A percentile compares a stretch with the other conserved stretches of the same genome.
These are phyloP conservation scores for Nitzschia sp. DNA, from an alignment of 108 stramenopile genomes.

Conservation along the genomic window DNA sequence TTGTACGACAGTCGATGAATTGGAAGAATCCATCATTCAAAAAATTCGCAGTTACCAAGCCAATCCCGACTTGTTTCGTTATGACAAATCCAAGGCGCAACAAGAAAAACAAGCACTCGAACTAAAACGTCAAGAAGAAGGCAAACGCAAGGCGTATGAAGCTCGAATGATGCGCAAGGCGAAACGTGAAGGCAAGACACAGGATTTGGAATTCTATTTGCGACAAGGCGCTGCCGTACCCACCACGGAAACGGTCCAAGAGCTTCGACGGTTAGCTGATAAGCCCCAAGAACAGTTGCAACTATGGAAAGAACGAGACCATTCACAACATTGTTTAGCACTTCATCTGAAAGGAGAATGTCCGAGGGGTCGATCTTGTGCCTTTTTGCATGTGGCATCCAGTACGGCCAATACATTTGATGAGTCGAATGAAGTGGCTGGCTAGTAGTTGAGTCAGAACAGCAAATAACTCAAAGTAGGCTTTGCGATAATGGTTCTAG, in stretches of 20 bases:
- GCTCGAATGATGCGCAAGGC: conserved; percentile 93
- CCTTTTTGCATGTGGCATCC: conserved; percentile 85
- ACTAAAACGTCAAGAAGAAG: conserved; percentile 71
- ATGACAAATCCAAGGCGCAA: conserved; percentile 72
- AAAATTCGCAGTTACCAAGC: conserved; percentile 58
- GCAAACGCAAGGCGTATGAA: conserved; percentile 88
- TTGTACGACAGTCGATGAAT: conserved; percentile 52
- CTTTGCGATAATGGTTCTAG: too few relatives aligned
- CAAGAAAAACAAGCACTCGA: conserved; percentile 70
- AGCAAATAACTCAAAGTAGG: too few relatives aligned
- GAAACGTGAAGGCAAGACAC: conserved; percentile 84
- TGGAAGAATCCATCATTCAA: conserved; percentile 54
- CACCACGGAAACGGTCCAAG: conserved; percentile 45
- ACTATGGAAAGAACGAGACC: conserved; percentile 77
- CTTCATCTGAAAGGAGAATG: conserved; percentile 76
- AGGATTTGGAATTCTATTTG: conserved; percentile 78
- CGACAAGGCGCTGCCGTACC: conserved; percentile 83
- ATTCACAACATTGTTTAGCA: conserved; percentile 87
- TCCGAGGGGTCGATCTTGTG: conserved; percentile 77
- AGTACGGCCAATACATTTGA: conserved; percentile 50
- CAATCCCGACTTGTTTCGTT: conserved; percentile 70
- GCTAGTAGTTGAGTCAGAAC: conserved; percentile 13
- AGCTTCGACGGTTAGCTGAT: conserved; percentile 39
- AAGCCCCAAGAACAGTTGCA: conserved; percentile 54
- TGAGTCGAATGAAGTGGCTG: conserved; percentile 51